These are phyloP conservation scores for Yarrowia keelungensis DNA, from an alignment of 805 yeast genomes.

Conservation along the genomic window DNA sequence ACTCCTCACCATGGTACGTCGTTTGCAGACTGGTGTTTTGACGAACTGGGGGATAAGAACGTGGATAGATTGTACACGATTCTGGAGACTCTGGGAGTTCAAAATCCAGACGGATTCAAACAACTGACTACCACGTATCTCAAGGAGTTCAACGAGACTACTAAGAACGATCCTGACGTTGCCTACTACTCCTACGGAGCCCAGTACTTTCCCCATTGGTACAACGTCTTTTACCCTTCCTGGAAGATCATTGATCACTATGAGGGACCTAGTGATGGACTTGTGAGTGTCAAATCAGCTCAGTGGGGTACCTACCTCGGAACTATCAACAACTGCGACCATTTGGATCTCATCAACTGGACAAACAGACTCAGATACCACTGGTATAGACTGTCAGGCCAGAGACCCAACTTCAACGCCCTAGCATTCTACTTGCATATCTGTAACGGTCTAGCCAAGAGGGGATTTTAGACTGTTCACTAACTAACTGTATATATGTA, in stretches of 20 bases:
- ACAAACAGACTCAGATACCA: slow-evolving; percentile 45
- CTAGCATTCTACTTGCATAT: slow-evolving; percentile 72
- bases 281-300: slow-evolving; percentile 79
- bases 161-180: slow-evolving; percentile 66
- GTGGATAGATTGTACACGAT: slow-evolving; percentile 38
- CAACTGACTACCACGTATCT: slow-evolving; percentile 66
- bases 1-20: slow-evolving; percentile 91
- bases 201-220: slow-evolving; percentile 65
- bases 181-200: slow-evolving; percentile 87
- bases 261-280: slow-evolving; percentile 78
- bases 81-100: slow-evolving; percentile 45
- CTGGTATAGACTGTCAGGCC: slow-evolving; percentile 44
- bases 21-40: slow-evolving; percentile 66
- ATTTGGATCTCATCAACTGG: slow-evolving; percentile 84
- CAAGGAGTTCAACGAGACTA: slow-evolving; percentile 59
- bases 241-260: slow-evolving; percentile 64
- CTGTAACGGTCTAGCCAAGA: slow-evolving; percentile 64
- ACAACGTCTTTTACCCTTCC: slow-evolving; percentile 65
- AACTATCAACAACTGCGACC: slow-evolving; percentile 78
- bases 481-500: background rate
- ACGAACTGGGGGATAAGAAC: slow-evolving; percentile 28
- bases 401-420: slow-evolving; percentile 62
- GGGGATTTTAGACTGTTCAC: slow-evolving; percentile 57
- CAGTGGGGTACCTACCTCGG: slow-evolving; percentile 88
- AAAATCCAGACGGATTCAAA: slow-evolving; percentile 54